Percentiles rank a stretch among this genome's conserved stretches.
Conservation (phyloP, 805 yeast genomes). For the Candida nitratophila region DNA sequence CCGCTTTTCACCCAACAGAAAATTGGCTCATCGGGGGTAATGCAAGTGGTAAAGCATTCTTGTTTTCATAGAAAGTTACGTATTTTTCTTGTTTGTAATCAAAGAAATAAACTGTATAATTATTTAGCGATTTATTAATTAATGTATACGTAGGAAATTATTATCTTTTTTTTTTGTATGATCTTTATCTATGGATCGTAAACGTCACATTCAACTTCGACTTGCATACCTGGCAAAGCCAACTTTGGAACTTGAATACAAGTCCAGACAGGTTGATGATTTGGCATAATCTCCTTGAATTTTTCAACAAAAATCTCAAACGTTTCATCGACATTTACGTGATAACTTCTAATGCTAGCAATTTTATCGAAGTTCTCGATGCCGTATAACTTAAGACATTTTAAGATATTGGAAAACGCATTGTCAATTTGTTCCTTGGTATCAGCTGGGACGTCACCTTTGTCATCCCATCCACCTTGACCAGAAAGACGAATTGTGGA, state of each 20-base stretch:
- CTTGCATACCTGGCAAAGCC: conserved; percentile 4
- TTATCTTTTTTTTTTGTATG: too few relatives aligned
- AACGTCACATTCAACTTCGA: conserved; percentile 6
- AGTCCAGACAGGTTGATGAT: conserved; percentile 5
- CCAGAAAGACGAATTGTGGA: conserved; percentile 6
- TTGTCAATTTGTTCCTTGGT: conserved; percentile 1
- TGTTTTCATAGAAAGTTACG: conserved; percentile 26
- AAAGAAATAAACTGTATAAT: too few relatives aligned
- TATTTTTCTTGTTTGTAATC: too few relatives aligned
- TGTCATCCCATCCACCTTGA: conserved; percentile 8
- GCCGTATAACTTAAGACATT: neutral
- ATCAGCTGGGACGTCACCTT: conserved; percentile 2
- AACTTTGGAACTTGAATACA: conserved; percentile 2
- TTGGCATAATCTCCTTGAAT: conserved; percentile 2
- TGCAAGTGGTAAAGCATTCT: conserved; percentile 82
- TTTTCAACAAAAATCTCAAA: neutral
- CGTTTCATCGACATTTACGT: conserved; percentile 1
- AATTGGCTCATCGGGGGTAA: conserved; percentile 94
- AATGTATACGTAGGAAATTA: too few relatives aligned
- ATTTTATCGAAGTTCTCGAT: neutral
- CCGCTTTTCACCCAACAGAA: conserved; percentile 72
- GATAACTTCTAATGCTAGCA: conserved; percentile 3
- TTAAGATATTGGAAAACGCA: conserved; percentile 1
- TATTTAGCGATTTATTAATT: too few relatives aligned
- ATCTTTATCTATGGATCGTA: neutral